These are phyloP conservation scores for Hericium alpestre DNA, from an alignment of 768 basidiomycete genomes.

Conservation along the genomic window DNA sequence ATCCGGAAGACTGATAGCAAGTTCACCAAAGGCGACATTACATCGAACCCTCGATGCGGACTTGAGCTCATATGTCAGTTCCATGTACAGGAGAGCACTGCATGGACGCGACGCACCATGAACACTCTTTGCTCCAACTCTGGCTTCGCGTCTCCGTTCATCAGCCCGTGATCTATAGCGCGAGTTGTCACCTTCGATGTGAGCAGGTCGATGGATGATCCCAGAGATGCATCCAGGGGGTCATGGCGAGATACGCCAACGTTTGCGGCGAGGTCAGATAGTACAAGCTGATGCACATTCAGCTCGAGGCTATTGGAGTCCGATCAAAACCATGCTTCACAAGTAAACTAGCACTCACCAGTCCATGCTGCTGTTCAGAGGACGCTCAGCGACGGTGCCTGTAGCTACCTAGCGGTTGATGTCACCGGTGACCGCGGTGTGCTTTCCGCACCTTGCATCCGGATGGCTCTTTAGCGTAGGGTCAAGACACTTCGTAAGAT, in stretches of 20 bases:
- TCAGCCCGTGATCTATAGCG: slow-evolving; percentile 6
- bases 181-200: slow-evolving; percentile 48
- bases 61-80: slow-evolving; percentile 24
- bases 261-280: slow-evolving; percentile 15
- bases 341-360: neutral
- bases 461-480: too few species aligned
- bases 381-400: too few species aligned
- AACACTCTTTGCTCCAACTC: slow-evolving; percentile 30
- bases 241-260: slow-evolving; percentile 11
- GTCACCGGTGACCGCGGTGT: too few species aligned
- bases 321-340: neutral
- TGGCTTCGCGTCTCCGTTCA: slow-evolving; percentile 9
- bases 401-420: too few species aligned
- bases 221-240: slow-evolving; percentile 10
- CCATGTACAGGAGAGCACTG: neutral
- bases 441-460: too few species aligned
- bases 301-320: slow-evolving; percentile 9
- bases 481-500: too few species aligned
- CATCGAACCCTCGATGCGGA: slow-evolving; percentile 63
- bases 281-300: slow-evolving; percentile 12
- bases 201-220: slow-evolving; percentile 41
- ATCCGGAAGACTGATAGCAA: slow-evolving; percentile 55
- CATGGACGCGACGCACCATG: slow-evolving; percentile 41
- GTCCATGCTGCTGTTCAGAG: neutral
- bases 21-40: slow-evolving; percentile 76